These are phyloP conservation scores for Alternaria conjuncta DNA, from an alignment of 2,329 filamentous ascomycete species.

Conservation along the genomic window DNA sequence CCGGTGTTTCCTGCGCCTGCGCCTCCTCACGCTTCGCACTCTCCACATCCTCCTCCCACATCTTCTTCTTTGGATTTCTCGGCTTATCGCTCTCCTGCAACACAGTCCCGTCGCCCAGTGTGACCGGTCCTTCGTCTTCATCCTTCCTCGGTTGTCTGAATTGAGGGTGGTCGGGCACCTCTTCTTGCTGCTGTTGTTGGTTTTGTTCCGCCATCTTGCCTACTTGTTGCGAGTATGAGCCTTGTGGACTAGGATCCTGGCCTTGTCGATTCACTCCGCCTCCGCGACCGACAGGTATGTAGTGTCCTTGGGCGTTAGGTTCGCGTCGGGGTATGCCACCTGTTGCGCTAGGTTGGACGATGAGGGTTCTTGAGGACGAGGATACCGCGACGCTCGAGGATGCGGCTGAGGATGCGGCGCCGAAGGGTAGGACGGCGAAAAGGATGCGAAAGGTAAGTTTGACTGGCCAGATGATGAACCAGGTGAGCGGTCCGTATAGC, in stretches of 20 bases:
- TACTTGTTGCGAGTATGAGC: conserved; percentile 46
- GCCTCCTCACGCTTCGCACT: conserved; percentile 36
- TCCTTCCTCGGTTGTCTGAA: conserved; percentile 28
- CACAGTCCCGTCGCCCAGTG: conserved; percentile 55
- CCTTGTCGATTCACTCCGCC: conserved; percentile 55
- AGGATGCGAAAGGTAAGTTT: conserved; percentile 68
- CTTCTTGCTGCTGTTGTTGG: conserved; percentile 30
- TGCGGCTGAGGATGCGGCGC: conserved; percentile 38
- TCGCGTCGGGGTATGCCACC: conserved; percentile 43
- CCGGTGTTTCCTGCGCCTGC: conserved; percentile 11
- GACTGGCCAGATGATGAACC: conserved; percentile 85
- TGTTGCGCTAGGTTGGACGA: conserved; percentile 54
- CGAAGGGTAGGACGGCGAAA: conserved; percentile 63
- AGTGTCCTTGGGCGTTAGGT: conserved; percentile 39
- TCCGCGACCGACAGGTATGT: conserved; percentile 58
- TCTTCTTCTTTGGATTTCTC: conserved; percentile 66
- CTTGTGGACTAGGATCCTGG: conserved; percentile 46
- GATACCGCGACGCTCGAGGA: conserved; percentile 24
- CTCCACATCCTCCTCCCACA: conserved; percentile 61
- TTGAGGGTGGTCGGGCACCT: conserved; percentile 31
- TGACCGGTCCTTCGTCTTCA: conserved; percentile 42
- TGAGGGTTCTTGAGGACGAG: conserved; percentile 44
- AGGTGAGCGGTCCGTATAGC: conserved; percentile 88
- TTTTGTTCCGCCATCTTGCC: conserved; percentile 29
- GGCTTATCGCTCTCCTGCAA: conserved; percentile 50